phyloP scores from a whole-genome alignment of 805 yeast species.

The Yarrowia sp. region DNA sequence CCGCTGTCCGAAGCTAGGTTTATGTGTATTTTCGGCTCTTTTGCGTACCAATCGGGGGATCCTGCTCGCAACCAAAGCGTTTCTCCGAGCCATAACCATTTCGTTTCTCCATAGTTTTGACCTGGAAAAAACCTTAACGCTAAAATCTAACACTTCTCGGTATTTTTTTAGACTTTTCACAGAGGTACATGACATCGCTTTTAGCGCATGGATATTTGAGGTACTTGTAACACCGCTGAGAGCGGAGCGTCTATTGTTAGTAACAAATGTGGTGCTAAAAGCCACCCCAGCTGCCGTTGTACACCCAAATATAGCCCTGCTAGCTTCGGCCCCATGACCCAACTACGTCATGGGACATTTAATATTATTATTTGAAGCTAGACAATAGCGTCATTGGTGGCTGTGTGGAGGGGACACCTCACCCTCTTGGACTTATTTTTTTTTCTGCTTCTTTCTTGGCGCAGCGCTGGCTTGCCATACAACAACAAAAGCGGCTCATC shows the following conservation, averaged over 20 bases:
- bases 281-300: not conserved
- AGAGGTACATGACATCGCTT: conserved; percentile 13
- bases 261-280: not conserved
- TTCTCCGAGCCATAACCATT: not conserved
- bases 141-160: not conserved
- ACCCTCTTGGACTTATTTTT: not conserved
- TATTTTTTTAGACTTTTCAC: not conserved
- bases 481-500: conserved; percentile 5
- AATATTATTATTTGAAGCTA: too few species aligned
- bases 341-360: too few species aligned
- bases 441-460: not conserved
- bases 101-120: not conserved
- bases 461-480: not conserved
- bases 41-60: not conserved
- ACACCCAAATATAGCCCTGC: not conserved
- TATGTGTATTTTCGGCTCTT: not conserved
- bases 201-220: conserved; percentile 11
- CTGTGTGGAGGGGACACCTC: not conserved
- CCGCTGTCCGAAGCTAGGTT: not conserved
- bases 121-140: not conserved
- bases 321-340: not conserved
- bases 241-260: not conserved
- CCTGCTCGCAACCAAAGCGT: not conserved
- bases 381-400: too few species aligned
- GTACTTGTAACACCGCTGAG: too few species aligned